These are phyloP conservation scores for Nicotiana attenuata DNA, from an alignment of 257 asterid species.

Conservation along the genomic window DNA sequence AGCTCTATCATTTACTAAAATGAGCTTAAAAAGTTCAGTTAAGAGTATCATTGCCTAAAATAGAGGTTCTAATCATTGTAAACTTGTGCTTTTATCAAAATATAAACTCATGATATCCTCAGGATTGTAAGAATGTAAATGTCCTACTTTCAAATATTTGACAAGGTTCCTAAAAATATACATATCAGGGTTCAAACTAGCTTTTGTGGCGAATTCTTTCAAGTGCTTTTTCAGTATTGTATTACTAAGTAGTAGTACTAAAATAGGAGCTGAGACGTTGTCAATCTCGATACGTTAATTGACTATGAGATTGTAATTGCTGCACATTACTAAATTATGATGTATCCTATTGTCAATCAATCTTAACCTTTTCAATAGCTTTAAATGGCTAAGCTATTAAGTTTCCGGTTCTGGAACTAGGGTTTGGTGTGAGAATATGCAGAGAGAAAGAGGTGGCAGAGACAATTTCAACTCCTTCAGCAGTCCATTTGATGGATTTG, in stretches of 20 bases:
- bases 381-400: neutral
- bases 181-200: neutral
- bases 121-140: too few species aligned
- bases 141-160: too few species aligned
- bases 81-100: too few species aligned
- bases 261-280: neutral
- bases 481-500: neutral
- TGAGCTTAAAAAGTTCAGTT: too few species aligned
- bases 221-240: neutral
- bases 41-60: too few species aligned
- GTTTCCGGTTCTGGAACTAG: neutral
- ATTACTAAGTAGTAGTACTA: too few species aligned
- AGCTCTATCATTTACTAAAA: neutral
- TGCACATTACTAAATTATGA: too few species aligned
- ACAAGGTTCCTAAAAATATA: too few species aligned
- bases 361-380: neutral
- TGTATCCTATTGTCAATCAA: neutral
- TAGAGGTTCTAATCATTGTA: neutral
- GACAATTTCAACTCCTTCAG: neutral
- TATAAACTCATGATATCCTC: too few species aligned
- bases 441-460: slow-evolving; percentile 15
- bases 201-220: neutral
- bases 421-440: slow-evolving; percentile 5
- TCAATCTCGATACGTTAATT: too few species aligned
- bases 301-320: too few species aligned